phyloP scores from a whole-genome alignment of 2,329 filamentous ascomycete genomes.

The Amesomyces nigricolor region DNA sequence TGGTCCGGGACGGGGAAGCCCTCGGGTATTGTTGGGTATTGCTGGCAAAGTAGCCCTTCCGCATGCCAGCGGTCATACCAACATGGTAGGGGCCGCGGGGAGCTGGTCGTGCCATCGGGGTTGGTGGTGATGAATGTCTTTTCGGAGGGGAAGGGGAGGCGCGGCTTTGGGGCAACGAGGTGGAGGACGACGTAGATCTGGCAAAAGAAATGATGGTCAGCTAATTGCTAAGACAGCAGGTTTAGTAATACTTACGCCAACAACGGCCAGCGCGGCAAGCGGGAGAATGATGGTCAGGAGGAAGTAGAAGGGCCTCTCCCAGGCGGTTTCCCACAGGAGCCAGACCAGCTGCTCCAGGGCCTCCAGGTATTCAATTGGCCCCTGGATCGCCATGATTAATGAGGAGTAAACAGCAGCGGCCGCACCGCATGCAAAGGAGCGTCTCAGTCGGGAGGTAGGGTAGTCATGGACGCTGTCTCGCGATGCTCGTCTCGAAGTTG shows the following conservation, averaged over 20 bases:
- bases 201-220: neutral
- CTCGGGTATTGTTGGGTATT: conserved; percentile 31
- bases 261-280: conserved; percentile 32
- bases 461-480: neutral
- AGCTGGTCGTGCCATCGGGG: conserved; percentile 49
- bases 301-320: conserved; percentile 37
- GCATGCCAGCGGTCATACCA: conserved; percentile 77
- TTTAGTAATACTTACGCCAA: conserved; percentile 33
- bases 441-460: neutral
- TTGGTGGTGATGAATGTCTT: conserved; percentile 77
- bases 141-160: conserved; percentile 67
- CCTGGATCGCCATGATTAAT: conserved; percentile 14
- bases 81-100: conserved; percentile 62
- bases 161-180: conserved; percentile 74
- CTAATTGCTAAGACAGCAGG: neutral
- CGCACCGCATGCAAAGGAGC: conserved; percentile 1
- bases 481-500: neutral
- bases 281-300: conserved; percentile 34
- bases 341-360: conserved; percentile 34
- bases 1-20: conserved; percentile 40
- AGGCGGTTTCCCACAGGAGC: conserved; percentile 33
- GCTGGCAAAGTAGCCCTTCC: conserved; percentile 49
- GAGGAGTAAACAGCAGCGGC: conserved; percentile 7
- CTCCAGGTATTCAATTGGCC: conserved; percentile 31
- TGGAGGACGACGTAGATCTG: conserved; percentile 60